Conservation (phyloP, 495 filamentous ascomycete species). For the Sordaria brevicollis region DNA sequence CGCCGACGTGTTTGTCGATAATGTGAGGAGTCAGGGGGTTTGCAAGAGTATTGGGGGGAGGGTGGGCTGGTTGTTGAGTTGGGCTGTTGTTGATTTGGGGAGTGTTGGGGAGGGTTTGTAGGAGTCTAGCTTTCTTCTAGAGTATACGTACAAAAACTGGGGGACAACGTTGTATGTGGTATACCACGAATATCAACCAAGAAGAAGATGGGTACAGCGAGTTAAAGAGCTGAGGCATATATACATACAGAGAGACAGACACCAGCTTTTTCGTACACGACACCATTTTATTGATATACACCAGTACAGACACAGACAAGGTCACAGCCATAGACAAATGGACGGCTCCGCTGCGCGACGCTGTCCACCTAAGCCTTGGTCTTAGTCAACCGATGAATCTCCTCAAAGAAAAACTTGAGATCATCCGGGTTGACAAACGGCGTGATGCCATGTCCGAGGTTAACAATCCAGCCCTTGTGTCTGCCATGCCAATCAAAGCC, state of each 20-base stretch:
- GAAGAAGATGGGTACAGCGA: too few relatives aligned
- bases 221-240: too few relatives aligned
- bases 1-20: slow-evolving; percentile 32
- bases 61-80: slow-evolving; percentile 25
- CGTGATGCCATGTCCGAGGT: slow-evolving; percentile 92
- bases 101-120: slow-evolving; percentile 8
- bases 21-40: slow-evolving; percentile 29
- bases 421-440: slow-evolving; percentile 89
- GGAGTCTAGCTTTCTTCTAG: not conserved
- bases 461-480: slow-evolving; percentile 60
- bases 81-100: slow-evolving; percentile 16
- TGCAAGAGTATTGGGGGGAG: slow-evolving; percentile 35
- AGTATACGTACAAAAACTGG: too few relatives aligned
- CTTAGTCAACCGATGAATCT: slow-evolving; percentile 63
- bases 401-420: slow-evolving; percentile 85
- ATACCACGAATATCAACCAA: too few relatives aligned
- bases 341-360: too few relatives aligned
- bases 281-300: not conserved
- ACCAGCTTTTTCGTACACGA: not conserved
- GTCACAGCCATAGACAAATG: too few relatives aligned
- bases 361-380: slow-evolving; percentile 7
- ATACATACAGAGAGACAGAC: too few relatives aligned
- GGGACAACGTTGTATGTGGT: too few relatives aligned
- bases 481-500: slow-evolving; percentile 57
- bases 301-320: not conserved